Evolutionary conservation across 1,284 basidiomycete genomes (phyloP), one percentile per base, ranked within the genome.

Genomic region (Taiwanofungus camphoratus): DNA sequence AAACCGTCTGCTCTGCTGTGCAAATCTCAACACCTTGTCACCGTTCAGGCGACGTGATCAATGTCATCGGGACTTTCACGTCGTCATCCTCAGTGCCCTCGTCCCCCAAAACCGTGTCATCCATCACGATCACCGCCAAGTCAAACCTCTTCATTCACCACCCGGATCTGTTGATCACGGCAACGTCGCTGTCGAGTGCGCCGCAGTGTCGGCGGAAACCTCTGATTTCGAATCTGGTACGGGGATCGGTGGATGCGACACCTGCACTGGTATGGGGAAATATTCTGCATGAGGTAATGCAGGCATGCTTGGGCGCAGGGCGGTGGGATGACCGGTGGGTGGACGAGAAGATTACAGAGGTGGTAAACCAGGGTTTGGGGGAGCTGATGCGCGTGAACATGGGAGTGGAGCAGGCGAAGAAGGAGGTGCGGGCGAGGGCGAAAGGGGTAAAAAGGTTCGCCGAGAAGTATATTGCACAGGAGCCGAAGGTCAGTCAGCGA

Each of bases 241-340:
- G 70, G 48, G 84, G 70, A 26, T 77, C 67, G 45, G 78, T 63
- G 23, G 80, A 76, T 53, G 67, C 63, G 31, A 77, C 81, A 0
- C 82, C 82, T 1, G 70, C 80, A 1, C 67, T 95, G 16, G 70
- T 94, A 0, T 95, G 91, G 79, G 93, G 94, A 18, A 94, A 84
- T 52, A 81, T 96, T 58, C 71, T 95, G 3, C 93, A 97, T 55
- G 83, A 90, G 50, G 81, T 95, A 16, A 80, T 94, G 67, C 92
- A 97, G 59, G 68, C 70, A 0, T 91, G 88, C 51, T 66, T 96
- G 24, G 62, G 60, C 24, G 69, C 74, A 30, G 65, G 67, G 9
- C 63, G 64, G 19, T 89, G 86, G 85, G 81, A 82, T 37, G 70
- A 76, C 24, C 49, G 53, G 12, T 81, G 71, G 54, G 64, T 89